Base-by-base conservation (phyloP, 306 rosid species). In the Luffa acutangula region DNA sequence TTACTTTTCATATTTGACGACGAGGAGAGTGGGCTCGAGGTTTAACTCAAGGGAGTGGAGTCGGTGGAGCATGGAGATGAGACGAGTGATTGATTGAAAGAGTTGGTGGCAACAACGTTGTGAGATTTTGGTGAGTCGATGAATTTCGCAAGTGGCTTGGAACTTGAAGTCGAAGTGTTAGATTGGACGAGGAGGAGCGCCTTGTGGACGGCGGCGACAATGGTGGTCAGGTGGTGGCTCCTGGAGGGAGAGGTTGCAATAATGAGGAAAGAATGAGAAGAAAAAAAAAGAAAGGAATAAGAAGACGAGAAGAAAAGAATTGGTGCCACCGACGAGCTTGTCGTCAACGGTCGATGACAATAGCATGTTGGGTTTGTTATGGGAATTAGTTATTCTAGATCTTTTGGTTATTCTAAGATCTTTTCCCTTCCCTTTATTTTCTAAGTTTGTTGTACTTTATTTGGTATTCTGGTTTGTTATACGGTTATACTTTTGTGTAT, bases 1-100 rank as follows among this genome's bases (percentile, higher is more conserved):
- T 17, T 89, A 95, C 98, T 88, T 90, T 79, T 95, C 97, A 75
- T 95, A 97, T 65, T 93, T 90, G 78, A 95, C 98, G 85, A 97
- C 97, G 60, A 92, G 97, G 18, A 95, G 93, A 21, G 97, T 93
- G 1, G 93, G 75, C 80, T 95, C 96, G 42, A 83, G 89, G 67
- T 84, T 89, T 2, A 87, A 83, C 65, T 89, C 97, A 67, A 89
- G 78, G 66, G 90, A 92, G 90, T 84, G 87, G 36, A 63, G 58
- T 18, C 89, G 89, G 87, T 82, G 88, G 69, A 79, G 82, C 95
- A 90, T 90, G 79, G 86, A 79, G 10, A 90, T 92, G 80, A 90
- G 95, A 9, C 89, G 85, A 9, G 87, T 86, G 82, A 90, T 84
- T 45, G 91, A 88, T 7, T 85, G 87, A 12, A 96, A 82, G 4